Percentiles rank a stretch among this genome's conserved stretches.
Conservation (phyloP, 495 filamentous ascomycete species). For the Podospora appendiculata region DNA sequence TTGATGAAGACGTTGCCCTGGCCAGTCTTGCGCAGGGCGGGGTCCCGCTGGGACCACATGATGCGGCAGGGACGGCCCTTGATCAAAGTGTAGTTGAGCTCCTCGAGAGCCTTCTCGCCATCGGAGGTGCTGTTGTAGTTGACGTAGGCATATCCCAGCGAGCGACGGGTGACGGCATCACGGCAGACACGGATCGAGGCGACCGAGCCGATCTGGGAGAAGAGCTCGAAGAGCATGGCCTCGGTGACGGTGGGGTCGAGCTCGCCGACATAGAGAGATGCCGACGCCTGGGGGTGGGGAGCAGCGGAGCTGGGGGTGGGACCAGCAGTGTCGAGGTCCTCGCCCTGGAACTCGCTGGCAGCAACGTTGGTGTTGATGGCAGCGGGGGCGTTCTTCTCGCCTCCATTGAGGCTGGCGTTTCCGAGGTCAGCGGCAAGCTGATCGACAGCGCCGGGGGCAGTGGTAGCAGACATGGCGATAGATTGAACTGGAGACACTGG, state of each 20-base stretch:
- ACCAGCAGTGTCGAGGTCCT: slow-evolving; percentile 50
- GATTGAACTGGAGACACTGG: slow-evolving; percentile 4
- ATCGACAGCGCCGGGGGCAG: slow-evolving; percentile 57
- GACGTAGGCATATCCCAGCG: slow-evolving; percentile 98
- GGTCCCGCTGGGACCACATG: slow-evolving; percentile 99
- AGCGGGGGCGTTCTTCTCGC: slow-evolving; percentile 52
- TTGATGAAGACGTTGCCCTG: slow-evolving; percentile 99
- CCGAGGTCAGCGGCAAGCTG: slow-evolving; percentile 59
- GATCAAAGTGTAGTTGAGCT: slow-evolving; percentile 99
- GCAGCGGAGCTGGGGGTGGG: slow-evolving; percentile 66
- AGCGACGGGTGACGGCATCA: slow-evolving; percentile 96
- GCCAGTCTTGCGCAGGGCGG: slow-evolving; percentile 96
- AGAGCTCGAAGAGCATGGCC: slow-evolving; percentile 99
- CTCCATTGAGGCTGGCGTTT: slow-evolving; percentile 52
- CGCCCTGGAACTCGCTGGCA: slow-evolving; percentile 37
- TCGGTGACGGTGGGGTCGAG: slow-evolving; percentile 96
- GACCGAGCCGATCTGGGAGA: slow-evolving; percentile 98
- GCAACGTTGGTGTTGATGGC: slow-evolving; percentile 61
- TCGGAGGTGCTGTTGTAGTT: slow-evolving; percentile 98
- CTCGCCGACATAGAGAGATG: slow-evolving; percentile 98
- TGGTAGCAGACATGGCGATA: slow-evolving; percentile 53
- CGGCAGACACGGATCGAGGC: slow-evolving; percentile 99
- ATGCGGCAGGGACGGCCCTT: slow-evolving; percentile 99
- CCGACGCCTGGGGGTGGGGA: slow-evolving; percentile 75
- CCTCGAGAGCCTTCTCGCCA: slow-evolving; percentile 96